Conservation (phyloP, 805 yeast species). For the Nematodospora valgi region DNA sequence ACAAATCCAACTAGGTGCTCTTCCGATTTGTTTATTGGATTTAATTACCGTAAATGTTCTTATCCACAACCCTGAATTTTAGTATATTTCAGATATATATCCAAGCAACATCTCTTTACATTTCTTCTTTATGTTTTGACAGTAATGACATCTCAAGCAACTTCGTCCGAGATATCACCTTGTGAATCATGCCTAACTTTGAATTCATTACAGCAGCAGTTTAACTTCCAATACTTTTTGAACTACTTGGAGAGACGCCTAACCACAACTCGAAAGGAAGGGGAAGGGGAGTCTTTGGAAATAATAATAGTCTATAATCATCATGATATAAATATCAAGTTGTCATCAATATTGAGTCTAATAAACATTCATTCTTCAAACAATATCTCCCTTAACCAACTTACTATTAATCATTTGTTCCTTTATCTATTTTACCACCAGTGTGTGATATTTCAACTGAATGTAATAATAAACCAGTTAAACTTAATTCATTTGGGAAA, state of each 20-base stretch:
- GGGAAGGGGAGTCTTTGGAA: constrained; percentile 7
- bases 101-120: no score
- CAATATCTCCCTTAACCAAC: constrained; percentile 1
- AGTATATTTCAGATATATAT: no score
- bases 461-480: constrained; percentile 16
- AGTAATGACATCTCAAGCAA: no score
- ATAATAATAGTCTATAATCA: constrained; percentile 11
- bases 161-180: constrained; percentile 13
- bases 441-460: constrained; percentile 3
- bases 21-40: no score
- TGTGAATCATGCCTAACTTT: constrained; percentile 19
- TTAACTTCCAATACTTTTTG: constrained; percentile 1
- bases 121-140: no score
- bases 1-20: no score
- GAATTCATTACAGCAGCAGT: constrained; percentile 4
- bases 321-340: constrained; percentile 12
- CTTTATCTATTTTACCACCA: constrained; percentile 17
- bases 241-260: constrained; percentile 5
- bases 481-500: constrained; percentile 18
- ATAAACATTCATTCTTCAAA: constrained; percentile 10
- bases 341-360: constrained; percentile 14
- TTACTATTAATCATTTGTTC: constrained; percentile 19
- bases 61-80: no score
- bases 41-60: no score
- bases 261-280: constrained; percentile 1